Evolutionary conservation across 805 yeast genomes (phyloP), one percentile per base, ranked within the genome.

Genomic region (Sugiyamaella marilandica): DNA sequence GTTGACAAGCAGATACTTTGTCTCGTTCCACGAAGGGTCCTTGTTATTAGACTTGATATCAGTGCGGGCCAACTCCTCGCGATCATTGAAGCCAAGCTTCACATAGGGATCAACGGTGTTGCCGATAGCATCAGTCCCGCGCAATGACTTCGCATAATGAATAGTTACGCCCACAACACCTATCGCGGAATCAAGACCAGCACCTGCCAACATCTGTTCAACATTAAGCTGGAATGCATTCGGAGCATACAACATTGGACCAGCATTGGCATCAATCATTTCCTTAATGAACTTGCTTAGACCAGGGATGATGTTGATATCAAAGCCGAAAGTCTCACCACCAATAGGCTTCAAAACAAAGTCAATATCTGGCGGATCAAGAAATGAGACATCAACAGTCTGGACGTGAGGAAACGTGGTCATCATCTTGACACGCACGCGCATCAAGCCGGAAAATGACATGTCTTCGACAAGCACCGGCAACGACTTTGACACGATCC

Each of bases 91-190:
- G 18, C 86, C 85, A 65, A 91, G 77, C 7, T 83, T 78, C 55
- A 91, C 75, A 70, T 89, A 95, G 10, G 99, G 99, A 67, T 94
- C 97, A 56, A 90, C 76, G 10, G 97, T 87, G 61, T 84, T 85
- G 57, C 87, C 90, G 41, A 85, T 73, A 49, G 71, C 70, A 51
- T 82, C 84, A 55, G 85, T 82, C 51, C 89, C 87, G 61, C 78
- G 81, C 62, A 94, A 73, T 45, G 78, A 80, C 57, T 74, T 76
- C 16, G 95, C 97, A 43, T 78, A 73, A 61, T 83, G 81, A 36
- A 85, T 74, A 29, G 78, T 80, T 41, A 94, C 68, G 43, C 84
- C 84, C 57, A 94, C 71, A 32, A 94, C 87, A 71, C 99, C 99
- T 60, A 89, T 76, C 5, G 98, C 85, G 35, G 92, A 81, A 63